These are phyloP conservation scores for Mortierella sp. DNA, from an alignment of 371 early-diverging fungal genomes.

Conservation along the genomic window DNA sequence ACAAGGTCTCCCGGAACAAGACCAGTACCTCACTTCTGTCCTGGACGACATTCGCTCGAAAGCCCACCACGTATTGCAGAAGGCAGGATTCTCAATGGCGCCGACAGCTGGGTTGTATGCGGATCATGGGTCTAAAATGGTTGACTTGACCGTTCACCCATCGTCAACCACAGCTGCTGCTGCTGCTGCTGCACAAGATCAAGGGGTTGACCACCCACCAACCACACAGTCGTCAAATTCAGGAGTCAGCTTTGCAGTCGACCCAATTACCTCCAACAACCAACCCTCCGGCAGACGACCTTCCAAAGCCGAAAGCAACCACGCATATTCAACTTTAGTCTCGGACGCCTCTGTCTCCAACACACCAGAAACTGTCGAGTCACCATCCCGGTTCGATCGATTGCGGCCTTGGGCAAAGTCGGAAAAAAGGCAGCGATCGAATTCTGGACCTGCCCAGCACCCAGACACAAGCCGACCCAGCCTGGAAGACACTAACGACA, in stretches of 20 bases:
- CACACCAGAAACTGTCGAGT: slow-evolving; percentile 5
- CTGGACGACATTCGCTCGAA: slow-evolving; percentile 41
- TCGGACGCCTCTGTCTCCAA: not conserved
- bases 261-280: not conserved
- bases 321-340: not conserved
- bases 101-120: slow-evolving; percentile 43
- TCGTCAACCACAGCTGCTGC: not conserved
- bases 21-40: slow-evolving; percentile 27
- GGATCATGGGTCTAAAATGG: slow-evolving; percentile 29
- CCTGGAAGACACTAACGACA: slow-evolving; percentile 4
- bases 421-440: slow-evolving; percentile 33
- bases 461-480: slow-evolving; percentile 20
- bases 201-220: not conserved
- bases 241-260: slow-evolving; percentile 20
- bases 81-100: slow-evolving; percentile 45
- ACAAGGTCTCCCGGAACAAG: slow-evolving; percentile 19
- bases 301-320: not conserved
- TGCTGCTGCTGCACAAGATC: not conserved
- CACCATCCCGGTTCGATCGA: slow-evolving; percentile 26
- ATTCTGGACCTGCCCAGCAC: slow-evolving; percentile 41
- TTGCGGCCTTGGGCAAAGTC: slow-evolving; percentile 34
- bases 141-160: slow-evolving; percentile 32
- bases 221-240: not conserved
- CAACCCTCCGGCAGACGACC: not conserved
- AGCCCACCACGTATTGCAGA: slow-evolving; percentile 38